These are phyloP conservation scores for Salicornia ramosissima DNA, from an alignment of 148 eudicot genomes.

Conservation along the genomic window DNA sequence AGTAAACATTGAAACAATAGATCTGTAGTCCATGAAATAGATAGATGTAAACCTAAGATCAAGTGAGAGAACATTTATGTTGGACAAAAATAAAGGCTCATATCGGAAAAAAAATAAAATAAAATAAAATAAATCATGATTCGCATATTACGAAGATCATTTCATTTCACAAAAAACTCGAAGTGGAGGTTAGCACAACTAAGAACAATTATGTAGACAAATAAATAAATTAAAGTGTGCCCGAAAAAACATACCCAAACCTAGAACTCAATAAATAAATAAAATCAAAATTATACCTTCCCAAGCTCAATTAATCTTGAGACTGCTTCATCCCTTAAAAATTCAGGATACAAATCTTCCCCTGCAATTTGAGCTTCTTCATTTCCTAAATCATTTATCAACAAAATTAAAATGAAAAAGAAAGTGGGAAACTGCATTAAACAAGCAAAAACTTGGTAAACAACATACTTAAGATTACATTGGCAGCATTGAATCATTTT, in stretches of 20 bases:
- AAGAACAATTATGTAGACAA: too few species aligned
- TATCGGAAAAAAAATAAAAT: background rate
- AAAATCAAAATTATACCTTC: constrained; percentile 39
- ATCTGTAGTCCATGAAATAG: background rate
- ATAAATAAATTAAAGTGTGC: background rate
- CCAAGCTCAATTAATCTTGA: constrained; percentile 70
- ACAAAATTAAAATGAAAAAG: background rate
- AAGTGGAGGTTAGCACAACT: too few species aligned
- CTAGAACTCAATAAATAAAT: background rate
- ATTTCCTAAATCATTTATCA: constrained; percentile 23
- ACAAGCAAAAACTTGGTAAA: background rate
- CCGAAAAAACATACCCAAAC: too few species aligned
- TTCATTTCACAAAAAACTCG: background rate
- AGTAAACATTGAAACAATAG: background rate
- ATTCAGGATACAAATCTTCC: constrained; percentile 39
- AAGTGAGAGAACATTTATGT: background rate
- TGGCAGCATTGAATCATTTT: too few species aligned
- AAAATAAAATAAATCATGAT: background rate
- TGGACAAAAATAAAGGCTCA: background rate
- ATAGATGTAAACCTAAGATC: background rate
- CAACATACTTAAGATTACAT: background rate
- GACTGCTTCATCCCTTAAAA: constrained; percentile 67
- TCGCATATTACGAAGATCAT: background rate
- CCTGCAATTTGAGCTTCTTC: constrained; percentile 36
- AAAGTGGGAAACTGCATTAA: too few species aligned